A percentile compares a stretch with the other conserved stretches of the same genome.
phyloP scores from a whole-genome alignment of 2,329 filamentous ascomycete genomes.

The Colletotrichum sp. region DNA sequence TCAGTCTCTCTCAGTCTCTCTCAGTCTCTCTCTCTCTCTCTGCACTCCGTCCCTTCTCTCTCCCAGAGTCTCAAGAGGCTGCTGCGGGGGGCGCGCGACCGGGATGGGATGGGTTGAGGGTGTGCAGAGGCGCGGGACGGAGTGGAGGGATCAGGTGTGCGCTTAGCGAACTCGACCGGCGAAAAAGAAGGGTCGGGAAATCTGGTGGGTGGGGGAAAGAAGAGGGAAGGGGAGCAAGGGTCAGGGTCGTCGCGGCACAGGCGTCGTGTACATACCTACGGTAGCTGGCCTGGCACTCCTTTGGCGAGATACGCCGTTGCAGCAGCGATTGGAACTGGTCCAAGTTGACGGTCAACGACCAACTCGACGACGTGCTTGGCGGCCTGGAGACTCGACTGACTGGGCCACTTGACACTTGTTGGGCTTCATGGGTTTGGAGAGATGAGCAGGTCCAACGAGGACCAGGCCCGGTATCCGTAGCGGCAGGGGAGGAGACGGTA shows the following conservation, averaged over 20 bases:
- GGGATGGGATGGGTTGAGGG: background rate
- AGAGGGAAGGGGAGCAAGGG: slow-evolving; percentile 13
- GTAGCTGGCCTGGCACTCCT: background rate
- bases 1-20: background rate
- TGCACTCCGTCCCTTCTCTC: background rate
- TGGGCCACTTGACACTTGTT: background rate
- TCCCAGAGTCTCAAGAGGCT: background rate
- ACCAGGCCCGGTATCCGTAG: background rate
- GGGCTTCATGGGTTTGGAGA: background rate
- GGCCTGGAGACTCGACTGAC: background rate
- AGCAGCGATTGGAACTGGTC: background rate
- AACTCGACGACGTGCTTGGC: background rate
- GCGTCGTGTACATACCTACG: background rate
- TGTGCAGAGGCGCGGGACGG: slow-evolving; percentile 3
- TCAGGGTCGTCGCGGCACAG: background rate
- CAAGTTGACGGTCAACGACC: background rate
- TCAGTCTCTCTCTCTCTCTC: background rate
- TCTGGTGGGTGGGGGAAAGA: background rate
- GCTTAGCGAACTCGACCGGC: background rate
- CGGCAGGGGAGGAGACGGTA: background rate
- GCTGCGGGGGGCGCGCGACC: background rate
- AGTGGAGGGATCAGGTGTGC: slow-evolving; percentile 11
- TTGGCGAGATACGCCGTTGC: slow-evolving; percentile 1
- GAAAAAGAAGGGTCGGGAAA: slow-evolving; percentile 15
- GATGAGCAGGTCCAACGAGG: background rate